phyloP scores from a whole-genome alignment of 2,329 filamentous ascomycete species.

The Aspergillus tubingensis region DNA sequence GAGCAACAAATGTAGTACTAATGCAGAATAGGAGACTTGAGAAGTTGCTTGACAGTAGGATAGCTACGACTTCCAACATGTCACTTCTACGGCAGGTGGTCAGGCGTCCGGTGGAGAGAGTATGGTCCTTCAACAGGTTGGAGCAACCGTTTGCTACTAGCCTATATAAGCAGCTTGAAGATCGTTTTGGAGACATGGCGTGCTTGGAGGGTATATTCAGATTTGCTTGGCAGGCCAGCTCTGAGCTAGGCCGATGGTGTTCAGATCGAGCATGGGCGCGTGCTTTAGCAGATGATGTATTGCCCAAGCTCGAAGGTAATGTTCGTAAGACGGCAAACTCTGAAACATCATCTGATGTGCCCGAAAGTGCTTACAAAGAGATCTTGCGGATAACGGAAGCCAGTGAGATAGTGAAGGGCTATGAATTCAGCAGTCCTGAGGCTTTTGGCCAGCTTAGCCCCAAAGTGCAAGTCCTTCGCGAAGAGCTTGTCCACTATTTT shows the following conservation, averaged over 20 bases:
- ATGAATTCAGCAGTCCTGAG: slow-evolving; percentile 49
- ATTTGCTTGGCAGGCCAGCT: slow-evolving; percentile 61
- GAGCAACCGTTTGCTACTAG: slow-evolving; percentile 60
- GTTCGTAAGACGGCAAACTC: slow-evolving; percentile 20
- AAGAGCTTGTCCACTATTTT: slow-evolving; percentile 66
- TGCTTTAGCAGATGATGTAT: slow-evolving; percentile 64
- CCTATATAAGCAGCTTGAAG: slow-evolving; percentile 61
- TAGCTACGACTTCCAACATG: slow-evolving; percentile 72
- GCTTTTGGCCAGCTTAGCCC: slow-evolving; percentile 59
- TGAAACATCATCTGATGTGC: slow-evolving; percentile 1
- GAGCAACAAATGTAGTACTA: background rate
- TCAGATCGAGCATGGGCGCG: slow-evolving; percentile 79
- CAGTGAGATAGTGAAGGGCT: slow-evolving; percentile 55
- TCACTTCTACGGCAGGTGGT: slow-evolving; percentile 61
- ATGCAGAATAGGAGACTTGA: slow-evolving; percentile 63
- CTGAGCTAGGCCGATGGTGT: slow-evolving; percentile 78
- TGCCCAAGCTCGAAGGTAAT: slow-evolving; percentile 61
- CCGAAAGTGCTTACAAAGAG: slow-evolving; percentile 53
- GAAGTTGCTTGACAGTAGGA: slow-evolving; percentile 73
- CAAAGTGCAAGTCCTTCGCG: slow-evolving; percentile 68
- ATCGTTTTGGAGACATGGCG: slow-evolving; percentile 53
- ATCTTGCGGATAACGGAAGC: slow-evolving; percentile 62
- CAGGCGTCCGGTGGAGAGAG: slow-evolving; percentile 60
- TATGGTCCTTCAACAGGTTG: slow-evolving; percentile 59
- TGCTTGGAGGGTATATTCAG: slow-evolving; percentile 60